These are phyloP conservation scores for Linum lewisii DNA, from an alignment of 345 rosid genomes.

Conservation along the genomic window DNA sequence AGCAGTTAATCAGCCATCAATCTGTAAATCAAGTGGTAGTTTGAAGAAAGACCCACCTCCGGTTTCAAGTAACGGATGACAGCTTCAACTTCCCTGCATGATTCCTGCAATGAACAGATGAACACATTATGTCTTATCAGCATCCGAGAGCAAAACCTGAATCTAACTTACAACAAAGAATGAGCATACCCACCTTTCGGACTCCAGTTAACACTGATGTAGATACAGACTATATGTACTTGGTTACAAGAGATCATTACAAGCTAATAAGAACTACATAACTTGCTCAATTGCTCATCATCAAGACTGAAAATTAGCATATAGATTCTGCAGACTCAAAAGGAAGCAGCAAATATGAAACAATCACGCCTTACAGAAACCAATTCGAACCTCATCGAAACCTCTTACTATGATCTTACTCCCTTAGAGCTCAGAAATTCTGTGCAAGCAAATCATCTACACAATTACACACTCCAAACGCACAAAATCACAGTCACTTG, in stretches of 20 bases:
- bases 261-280: too few relatives aligned
- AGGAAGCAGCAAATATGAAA: too few relatives aligned
- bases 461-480: neutral
- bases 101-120: constrained; percentile 46
- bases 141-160: neutral
- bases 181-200: neutral
- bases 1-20: constrained; percentile 17
- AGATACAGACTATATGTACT: too few relatives aligned
- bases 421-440: too few relatives aligned
- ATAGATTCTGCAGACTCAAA: too few relatives aligned
- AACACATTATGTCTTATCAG: too few relatives aligned
- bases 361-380: too few relatives aligned
- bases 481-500: neutral
- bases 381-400: too few relatives aligned
- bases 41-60: constrained; percentile 47
- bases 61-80: constrained; percentile 72
- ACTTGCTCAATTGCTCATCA: too few relatives aligned
- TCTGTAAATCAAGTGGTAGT: constrained; percentile 19
- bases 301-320: too few relatives aligned
- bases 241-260: neutral
- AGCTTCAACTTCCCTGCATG: constrained; percentile 76
- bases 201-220: neutral
- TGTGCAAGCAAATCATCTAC: too few relatives aligned
- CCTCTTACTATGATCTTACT: too few relatives aligned
- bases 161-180: neutral